phyloP scores from a whole-genome alignment of 257 asterid species.

The Nicotiana attenuata region DNA sequence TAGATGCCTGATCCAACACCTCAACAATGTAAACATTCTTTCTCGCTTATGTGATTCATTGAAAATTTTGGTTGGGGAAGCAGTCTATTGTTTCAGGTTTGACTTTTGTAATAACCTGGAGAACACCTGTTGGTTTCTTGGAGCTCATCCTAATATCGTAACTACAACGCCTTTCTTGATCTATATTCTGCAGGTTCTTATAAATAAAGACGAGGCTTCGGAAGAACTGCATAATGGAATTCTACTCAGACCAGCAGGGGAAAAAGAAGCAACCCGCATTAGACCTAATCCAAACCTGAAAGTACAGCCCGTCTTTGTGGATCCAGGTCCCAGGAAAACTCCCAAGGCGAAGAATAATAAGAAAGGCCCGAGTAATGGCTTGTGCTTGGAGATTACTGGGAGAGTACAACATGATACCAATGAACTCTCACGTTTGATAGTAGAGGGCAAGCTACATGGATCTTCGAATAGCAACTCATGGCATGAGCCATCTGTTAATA shows the following conservation, averaged over 20 bases:
- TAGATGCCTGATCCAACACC: not conserved
- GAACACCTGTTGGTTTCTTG: not conserved
- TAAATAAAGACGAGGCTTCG: slow-evolving; percentile 71
- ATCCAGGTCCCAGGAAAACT: slow-evolving; percentile 60
- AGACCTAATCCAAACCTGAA: slow-evolving; percentile 73
- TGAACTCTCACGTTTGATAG: slow-evolving; percentile 24
- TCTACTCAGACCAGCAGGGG: slow-evolving; percentile 54
- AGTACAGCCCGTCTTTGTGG: slow-evolving; percentile 72
- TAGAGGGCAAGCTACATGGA: slow-evolving; percentile 10
- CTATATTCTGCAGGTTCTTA: slow-evolving; percentile 53
- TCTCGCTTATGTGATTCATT: not conserved
- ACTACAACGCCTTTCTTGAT: not conserved
- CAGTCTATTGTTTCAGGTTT: not conserved
- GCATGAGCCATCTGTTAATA: slow-evolving; percentile 7
- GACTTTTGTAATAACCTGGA: not conserved
- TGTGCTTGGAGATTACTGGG: slow-evolving; percentile 92
- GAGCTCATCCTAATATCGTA: not conserved
- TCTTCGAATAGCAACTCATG: slow-evolving; percentile 7
- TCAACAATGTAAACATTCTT: not conserved
- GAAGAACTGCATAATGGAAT: slow-evolving; percentile 59
- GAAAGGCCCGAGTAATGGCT: slow-evolving; percentile 36
- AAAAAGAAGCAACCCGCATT: slow-evolving; percentile 54
- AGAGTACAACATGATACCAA: slow-evolving; percentile 66
- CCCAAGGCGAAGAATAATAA: slow-evolving; percentile 34
- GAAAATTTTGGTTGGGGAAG: not conserved